Evolutionary conservation across 1,139 yeast species (phyloP), one percentile per base, ranked within the genome.

Genomic region (Yarrowia galli): DNA sequence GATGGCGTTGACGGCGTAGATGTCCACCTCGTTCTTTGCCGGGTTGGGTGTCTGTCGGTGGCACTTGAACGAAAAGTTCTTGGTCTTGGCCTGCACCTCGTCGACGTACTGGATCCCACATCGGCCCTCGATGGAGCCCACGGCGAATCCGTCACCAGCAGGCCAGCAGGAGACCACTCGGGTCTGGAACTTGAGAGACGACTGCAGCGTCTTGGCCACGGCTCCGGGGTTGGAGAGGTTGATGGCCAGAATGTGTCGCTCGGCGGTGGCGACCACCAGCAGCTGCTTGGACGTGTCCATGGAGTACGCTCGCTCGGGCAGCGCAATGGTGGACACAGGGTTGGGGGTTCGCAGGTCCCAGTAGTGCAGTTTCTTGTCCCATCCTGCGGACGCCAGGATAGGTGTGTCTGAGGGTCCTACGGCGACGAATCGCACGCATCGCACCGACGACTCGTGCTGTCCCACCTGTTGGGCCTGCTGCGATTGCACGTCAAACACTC

Each of bases 51-150:
- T 74, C 79, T 84, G 80, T 71, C 99, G 87, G 77, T 95, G 99
- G 78, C 99, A 96, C 77, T 92, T 91, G 84, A 95, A 96, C 6
- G 97, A 89, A 77, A 95, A 96, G 3, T 95, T 96, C 8, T 68
- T 69, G 46, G 69, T 61, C 68, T 84, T 83, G 75, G 91, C 96
- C 74, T 89, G 91, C 65, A 83, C 83, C 51, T 92, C 97, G 73
- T 91, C 97, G 68, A 95, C 87, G 78, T 93, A 95, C 75, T 92
- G 97, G 74, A 96, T 89, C n/a, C 97, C 97, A 79, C 98, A 92
- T 73, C 99, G 84, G 32, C 99, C 99, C 79, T 95, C 99, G 67
- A 95, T 87, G 3, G 97, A 89, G 7, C 97, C 98, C 66, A 95
- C 80, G 0, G 97, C 98, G 78, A 85, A 96, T 9, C 98, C 98